Evolutionary conservation across 495 filamentous ascomycete genomes (phyloP), one percentile per base, ranked within the genome.

Genomic region (Astrothelium subdiscretum): DNA sequence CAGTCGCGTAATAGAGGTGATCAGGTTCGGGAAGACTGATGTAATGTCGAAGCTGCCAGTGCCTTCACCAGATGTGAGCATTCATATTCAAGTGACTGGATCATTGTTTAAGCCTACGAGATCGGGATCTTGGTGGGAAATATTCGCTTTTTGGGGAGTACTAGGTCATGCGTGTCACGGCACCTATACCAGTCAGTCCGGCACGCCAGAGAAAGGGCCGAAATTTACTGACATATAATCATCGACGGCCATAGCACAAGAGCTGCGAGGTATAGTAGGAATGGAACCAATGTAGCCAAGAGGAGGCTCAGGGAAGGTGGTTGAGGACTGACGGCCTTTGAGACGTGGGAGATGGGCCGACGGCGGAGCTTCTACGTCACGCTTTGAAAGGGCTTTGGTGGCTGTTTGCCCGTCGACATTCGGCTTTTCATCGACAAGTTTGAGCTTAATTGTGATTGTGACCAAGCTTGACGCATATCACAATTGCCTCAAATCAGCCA

Each of bases 1-100:
- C 85, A 68, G 81, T 83, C 58, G 90, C 89, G 67, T 92, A 94
- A 77, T 91, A 95, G 66, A 98, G 81, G 65, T 83, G 72, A 74
- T 90, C 83, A 26, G 84, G 81, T 62, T 85, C 81, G 59, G 89
- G 86, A 31, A 85, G 87, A 72, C 88, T 92, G 69, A 97, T 87
- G 65, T 95, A 85, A 67, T 95, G 91, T 58, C 91, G 89, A 57
- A 98, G 82, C 75, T 98, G 94, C 78, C 85, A 88, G 73, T 98
- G 94, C 65, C 92, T 96, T 63, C 22, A 22, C 57, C 1, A 38
- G 32, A 57, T 62, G 61, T 68, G 43, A 54, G 68, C 68, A 63
- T 71, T n/a, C 0, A 22, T 24, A 15, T 6, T 13, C 27, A 58
- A 42, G 60, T 22, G 22, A 32, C 59, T 59, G 35, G 38, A 61